Evolutionary conservation across 1,139 yeast genomes (phyloP).

Genomic region (Saccharomyces hybrid): DNA sequence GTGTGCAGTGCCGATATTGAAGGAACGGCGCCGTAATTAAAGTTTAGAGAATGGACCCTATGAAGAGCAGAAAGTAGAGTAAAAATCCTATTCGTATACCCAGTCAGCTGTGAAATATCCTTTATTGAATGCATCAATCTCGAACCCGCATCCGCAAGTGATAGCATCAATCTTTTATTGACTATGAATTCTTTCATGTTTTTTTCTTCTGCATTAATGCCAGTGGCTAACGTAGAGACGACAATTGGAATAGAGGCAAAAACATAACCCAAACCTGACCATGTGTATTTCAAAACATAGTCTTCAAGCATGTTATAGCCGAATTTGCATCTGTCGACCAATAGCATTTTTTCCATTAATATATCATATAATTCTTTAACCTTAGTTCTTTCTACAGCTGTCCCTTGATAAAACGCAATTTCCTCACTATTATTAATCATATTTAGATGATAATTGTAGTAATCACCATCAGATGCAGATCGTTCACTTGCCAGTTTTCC

Average conservation of each 20-base stretch:
- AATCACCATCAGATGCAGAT: constrained; percentile 81
- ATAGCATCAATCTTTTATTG: constrained; percentile 81
- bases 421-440: constrained; percentile 87
- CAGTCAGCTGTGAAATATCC: constrained; percentile 86
- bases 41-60: constrained; percentile 67
- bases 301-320: constrained; percentile 74
- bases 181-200: constrained; percentile 86
- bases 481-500: constrained; percentile 67
- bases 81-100: constrained; percentile 83
- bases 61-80: constrained; percentile 68
- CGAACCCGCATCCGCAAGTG: constrained; percentile 95
- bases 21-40: constrained; percentile 46
- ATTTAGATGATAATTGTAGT: constrained; percentile 79
- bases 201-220: constrained; percentile 36
- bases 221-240: constrained; percentile 37
- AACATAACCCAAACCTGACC: constrained; percentile 91
- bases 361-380: constrained; percentile 51
- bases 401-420: constrained; percentile 90
- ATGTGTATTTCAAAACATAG: constrained; percentile 78
- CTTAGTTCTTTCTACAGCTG: constrained; percentile 68
- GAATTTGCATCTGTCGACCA: constrained; percentile 40
- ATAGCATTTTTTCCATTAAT: constrained; percentile 46
- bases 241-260: constrained; percentile 85
- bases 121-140: constrained; percentile 91
- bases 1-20: not conserved